Evolutionary conservation across 805 yeast genomes (phyloP), one percentile per base, ranked within the genome.

Genomic region (Candida succiphila): DNA sequence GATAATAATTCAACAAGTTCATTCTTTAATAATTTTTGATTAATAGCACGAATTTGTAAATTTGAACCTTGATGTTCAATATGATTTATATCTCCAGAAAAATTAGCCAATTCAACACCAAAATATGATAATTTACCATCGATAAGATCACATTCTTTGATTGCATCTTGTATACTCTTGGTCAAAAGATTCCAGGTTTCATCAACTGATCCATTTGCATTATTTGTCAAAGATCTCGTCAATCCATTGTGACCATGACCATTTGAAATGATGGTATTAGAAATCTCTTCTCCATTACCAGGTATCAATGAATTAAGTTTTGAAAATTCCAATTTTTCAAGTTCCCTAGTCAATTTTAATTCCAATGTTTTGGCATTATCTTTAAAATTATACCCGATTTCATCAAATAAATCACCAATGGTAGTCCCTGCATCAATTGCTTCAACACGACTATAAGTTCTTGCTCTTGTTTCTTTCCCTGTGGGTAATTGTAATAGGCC

Each of bases 1-100:
- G 70, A 69, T 39, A 87, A 56, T 30, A 87, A 65, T n/a, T 68
- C 72, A 26, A 72, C 71, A 35, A 87, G 65, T 39, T 84, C 87
- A 30, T 69, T 72, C 65, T 77, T 79, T 17, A 87, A 61, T n/a
- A 67, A 52, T 46, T 83, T 84, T 53, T 82, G 83, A 56, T 88
- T 88, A 29, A 84, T 76, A 5, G 89, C 74, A 43, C 78, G 78
- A 6, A 88, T 79, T 55, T 88, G 96, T 14, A 86, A 56, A 31
- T 95, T 95, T 45, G 80, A 75, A 3, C 88, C 77, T 49, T 79
- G 82, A 24, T 65, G 63, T 48, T 86, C 95, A 27, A 87, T 75
- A 33, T 67, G 71, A 30, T 72, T 69, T 32, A 88, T 74, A 39
- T 82, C 89, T 3, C 74, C 74, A 12, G 77, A 69, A 25, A 85